Evolutionary conservation across 192 early-diverging fungal species (phyloP).

Genomic region (Podila clonocystis): DNA sequence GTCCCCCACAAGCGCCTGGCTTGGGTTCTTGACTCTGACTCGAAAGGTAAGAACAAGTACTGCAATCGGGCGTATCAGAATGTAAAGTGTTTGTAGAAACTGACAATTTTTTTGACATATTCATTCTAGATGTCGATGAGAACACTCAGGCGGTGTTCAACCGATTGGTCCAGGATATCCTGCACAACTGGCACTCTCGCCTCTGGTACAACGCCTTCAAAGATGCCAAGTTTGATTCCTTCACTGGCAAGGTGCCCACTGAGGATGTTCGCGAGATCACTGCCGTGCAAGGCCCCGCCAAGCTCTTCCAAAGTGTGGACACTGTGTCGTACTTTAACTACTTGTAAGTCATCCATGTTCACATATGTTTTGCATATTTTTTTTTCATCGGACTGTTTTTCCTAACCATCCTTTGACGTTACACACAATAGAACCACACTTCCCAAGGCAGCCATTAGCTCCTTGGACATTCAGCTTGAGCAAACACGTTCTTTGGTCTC

Average conservation of each 20-base stretch:
- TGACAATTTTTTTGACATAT: neutral
- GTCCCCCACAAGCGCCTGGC: constrained; percentile 72
- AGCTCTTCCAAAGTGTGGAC: constrained; percentile 58
- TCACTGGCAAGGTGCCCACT: constrained; percentile 26
- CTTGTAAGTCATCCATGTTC: constrained; percentile 35
- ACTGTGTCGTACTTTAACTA: constrained; percentile 60
- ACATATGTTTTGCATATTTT: neutral
- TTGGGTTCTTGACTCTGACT: constrained; percentile 63
- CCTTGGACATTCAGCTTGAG: constrained; percentile 46
- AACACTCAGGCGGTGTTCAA: constrained; percentile 43
- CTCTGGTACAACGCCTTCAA: constrained; percentile 64
- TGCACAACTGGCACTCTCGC: constrained; percentile 60
- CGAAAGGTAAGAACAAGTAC: constrained; percentile 24
- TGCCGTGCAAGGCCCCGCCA: constrained; percentile 52
- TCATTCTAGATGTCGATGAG: constrained; percentile 31
- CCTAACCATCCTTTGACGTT: constrained; percentile 1
- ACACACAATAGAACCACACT: constrained; percentile 29
- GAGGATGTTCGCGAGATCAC: constrained; percentile 48
- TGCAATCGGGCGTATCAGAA: constrained; percentile 1
- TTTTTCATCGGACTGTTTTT: constrained; percentile 4
- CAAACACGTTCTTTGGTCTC: constrained; percentile 42
- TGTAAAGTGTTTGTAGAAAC: neutral
- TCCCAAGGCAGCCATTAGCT: constrained; percentile 41
- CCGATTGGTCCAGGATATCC: constrained; percentile 62
- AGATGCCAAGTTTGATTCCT: constrained; percentile 48